Conservation (phyloP, 148 eudicot genomes). For the Rhododendron kiyosumense region DNA sequence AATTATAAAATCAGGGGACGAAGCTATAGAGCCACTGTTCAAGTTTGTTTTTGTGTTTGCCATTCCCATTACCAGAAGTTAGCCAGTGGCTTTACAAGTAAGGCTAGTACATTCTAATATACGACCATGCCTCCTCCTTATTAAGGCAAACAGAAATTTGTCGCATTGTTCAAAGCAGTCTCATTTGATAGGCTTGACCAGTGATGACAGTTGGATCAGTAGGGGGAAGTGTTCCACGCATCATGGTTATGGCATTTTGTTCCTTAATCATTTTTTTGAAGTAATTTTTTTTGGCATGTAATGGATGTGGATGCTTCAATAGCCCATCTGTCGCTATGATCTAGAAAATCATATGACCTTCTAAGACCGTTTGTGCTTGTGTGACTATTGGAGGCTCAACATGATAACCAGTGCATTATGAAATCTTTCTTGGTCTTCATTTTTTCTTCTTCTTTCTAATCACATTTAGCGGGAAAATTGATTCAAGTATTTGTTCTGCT, state of each 20-base stretch:
- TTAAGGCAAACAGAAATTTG: not conserved
- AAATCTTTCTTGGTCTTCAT: not conserved
- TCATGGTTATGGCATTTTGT: not conserved
- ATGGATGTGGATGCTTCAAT: not conserved
- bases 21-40: not conserved
- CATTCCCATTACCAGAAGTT: not conserved
- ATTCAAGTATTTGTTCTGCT: not conserved
- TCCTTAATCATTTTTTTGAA: not conserved
- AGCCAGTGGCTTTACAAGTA: not conserved
- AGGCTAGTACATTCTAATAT: not conserved
- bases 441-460: not conserved
- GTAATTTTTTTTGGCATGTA: not conserved
- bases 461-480: not conserved
- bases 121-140: not conserved
- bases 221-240: not conserved
- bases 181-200: not conserved
- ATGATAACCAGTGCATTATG: not conserved
- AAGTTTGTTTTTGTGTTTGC: not conserved
- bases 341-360: not conserved
- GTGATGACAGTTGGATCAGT: not conserved
- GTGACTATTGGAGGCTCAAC: not conserved
- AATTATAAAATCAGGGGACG: not conserved
- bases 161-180: not conserved
- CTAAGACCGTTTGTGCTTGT: not conserved
- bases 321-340: not conserved